Evolutionary conservation across 106 monocot genomes (phyloP).

Genomic region (Dactylorhiza incarnata): DNA sequence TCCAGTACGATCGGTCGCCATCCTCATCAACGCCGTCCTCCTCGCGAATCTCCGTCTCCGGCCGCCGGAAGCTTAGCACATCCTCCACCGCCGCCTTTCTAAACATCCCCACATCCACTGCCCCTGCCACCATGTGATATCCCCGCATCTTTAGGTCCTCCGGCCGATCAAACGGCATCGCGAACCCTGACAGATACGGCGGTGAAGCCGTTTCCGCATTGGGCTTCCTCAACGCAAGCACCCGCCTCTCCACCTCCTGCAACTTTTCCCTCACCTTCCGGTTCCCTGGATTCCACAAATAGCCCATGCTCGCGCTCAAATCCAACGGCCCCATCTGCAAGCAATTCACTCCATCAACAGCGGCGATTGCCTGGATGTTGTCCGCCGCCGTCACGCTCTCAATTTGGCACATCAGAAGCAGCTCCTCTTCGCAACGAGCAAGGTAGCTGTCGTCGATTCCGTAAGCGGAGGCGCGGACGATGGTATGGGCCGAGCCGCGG

Average conservation of each 20-base stretch:
- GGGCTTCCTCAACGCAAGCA: constrained; percentile 22
- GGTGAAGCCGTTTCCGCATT: constrained; percentile 2
- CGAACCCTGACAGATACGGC: constrained; percentile 59
- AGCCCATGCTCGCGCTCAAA: constrained; percentile 82
- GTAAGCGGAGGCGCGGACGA: constrained; percentile 77
- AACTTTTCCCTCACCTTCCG: constrained; percentile 57
- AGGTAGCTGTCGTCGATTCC: constrained; percentile 79
- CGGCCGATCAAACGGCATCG: constrained; percentile 73
- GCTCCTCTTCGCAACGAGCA: constrained; percentile 56
- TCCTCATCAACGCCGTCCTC: constrained; percentile 34
- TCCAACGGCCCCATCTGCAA: constrained; percentile 92
- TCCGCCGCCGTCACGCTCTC: constrained; percentile 32
- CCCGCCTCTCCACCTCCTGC: constrained; percentile 52
- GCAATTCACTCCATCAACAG: constrained; percentile 77
- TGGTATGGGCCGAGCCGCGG: constrained; percentile 70
- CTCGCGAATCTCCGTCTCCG: constrained; percentile 42
- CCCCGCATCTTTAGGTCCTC: constrained; percentile 72
- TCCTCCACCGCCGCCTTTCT: constrained; percentile 73
- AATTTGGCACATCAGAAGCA: constrained; percentile 72
- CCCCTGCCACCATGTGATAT: constrained; percentile 82
- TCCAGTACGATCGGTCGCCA: constrained; percentile 40
- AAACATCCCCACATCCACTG: constrained; percentile 71
- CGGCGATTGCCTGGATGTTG: constrained; percentile 62
- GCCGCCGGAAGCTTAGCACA: constrained; percentile 39
- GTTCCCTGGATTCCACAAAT: constrained; percentile 78